A percentile compares a stretch with the other conserved stretches of the same genome.
Conservation (phyloP, 2,329 filamentous ascomycete genomes). For the Penicillium sp. region DNA sequence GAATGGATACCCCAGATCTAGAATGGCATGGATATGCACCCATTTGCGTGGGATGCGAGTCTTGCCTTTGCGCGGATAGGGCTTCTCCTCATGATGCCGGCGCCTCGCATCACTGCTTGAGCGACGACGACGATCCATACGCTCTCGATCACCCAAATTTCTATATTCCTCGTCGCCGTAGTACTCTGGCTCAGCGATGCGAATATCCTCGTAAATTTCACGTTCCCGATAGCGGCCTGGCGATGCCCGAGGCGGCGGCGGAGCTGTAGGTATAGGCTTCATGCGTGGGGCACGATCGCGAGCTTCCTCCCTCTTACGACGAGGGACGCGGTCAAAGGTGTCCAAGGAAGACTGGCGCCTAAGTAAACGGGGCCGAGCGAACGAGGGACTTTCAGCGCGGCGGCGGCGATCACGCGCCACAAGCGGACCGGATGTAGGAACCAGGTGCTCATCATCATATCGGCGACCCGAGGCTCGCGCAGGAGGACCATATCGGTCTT, state of each 20-base stretch:
- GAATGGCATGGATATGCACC: slow-evolving; percentile 73
- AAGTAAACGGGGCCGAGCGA: slow-evolving; percentile 62
- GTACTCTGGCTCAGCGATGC: slow-evolving; percentile 61
- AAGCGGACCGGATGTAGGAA: slow-evolving; percentile 48
- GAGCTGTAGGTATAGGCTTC: slow-evolving; percentile 53
- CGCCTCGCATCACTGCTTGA: slow-evolving; percentile 39
- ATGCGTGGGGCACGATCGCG: slow-evolving; percentile 46
- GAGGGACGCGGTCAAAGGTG: slow-evolving; percentile 75
- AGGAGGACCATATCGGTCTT: slow-evolving; percentile 44
- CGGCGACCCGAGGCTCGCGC: slow-evolving; percentile 36
- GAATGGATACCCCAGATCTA: slow-evolving; percentile 80
- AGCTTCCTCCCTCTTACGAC: slow-evolving; percentile 47
- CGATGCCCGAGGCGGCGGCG: slow-evolving; percentile 45
- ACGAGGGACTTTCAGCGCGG: slow-evolving; percentile 47
- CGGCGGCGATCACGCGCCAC: slow-evolving; percentile 55
- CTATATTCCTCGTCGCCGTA: slow-evolving; percentile 71
- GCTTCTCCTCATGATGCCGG: slow-evolving; percentile 35
- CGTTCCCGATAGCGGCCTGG: slow-evolving; percentile 57
- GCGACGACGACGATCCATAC: slow-evolving; percentile 46
- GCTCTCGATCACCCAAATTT: slow-evolving; percentile 60
- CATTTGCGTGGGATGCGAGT: slow-evolving; percentile 79
- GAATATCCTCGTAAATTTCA: slow-evolving; percentile 62
- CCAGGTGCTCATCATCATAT: slow-evolving; percentile 42
- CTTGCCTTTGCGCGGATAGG: slow-evolving; percentile 77
- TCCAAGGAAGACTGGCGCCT: slow-evolving; percentile 85